These are phyloP conservation scores for Malassezia obtusa DNA, from an alignment of 1,284 basidiomycete genomes.

Conservation along the genomic window DNA sequence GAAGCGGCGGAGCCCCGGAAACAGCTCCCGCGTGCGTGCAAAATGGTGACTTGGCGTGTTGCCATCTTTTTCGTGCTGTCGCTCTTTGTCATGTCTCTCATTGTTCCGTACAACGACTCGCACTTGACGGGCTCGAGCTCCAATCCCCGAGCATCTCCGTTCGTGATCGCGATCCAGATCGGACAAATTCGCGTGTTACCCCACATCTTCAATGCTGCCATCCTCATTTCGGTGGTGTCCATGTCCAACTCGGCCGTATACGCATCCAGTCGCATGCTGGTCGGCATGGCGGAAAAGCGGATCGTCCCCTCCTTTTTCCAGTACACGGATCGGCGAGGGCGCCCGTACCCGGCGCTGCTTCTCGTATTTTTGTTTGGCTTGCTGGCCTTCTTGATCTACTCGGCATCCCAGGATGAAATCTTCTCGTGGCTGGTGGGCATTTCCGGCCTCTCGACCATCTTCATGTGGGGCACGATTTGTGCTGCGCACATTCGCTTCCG, in stretches of 20 bases:
- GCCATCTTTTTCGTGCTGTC: constrained; percentile 52
- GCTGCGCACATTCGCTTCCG: constrained; percentile 47
- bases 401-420: constrained; percentile 40
- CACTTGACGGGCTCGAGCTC: constrained; percentile 36
- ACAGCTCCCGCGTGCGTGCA: constrained; percentile 34
- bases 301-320: constrained; percentile 49
- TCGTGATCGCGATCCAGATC: constrained; percentile 51
- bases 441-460: constrained; percentile 53
- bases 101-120: constrained; percentile 10
- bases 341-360: constrained; percentile 46
- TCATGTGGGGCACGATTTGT: constrained; percentile 49
- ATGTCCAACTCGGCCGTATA: constrained; percentile 50
- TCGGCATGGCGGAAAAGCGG: constrained; percentile 44
- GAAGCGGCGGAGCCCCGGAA: constrained; percentile 53
- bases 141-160: constrained; percentile 51
- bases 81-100: constrained; percentile 51
- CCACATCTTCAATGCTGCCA: constrained; percentile 52
- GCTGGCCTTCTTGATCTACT: constrained; percentile 40
- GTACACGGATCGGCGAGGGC: constrained; percentile 53
- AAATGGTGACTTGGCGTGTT: constrained; percentile 45
- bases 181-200: constrained; percentile 50
- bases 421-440: constrained; percentile 52
- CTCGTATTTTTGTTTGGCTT: constrained; percentile 47
- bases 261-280: constrained; percentile 48
- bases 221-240: constrained; percentile 49